Conservation (phyloP, 371 early-diverging fungal genomes). For the Mortierella sp. region DNA sequence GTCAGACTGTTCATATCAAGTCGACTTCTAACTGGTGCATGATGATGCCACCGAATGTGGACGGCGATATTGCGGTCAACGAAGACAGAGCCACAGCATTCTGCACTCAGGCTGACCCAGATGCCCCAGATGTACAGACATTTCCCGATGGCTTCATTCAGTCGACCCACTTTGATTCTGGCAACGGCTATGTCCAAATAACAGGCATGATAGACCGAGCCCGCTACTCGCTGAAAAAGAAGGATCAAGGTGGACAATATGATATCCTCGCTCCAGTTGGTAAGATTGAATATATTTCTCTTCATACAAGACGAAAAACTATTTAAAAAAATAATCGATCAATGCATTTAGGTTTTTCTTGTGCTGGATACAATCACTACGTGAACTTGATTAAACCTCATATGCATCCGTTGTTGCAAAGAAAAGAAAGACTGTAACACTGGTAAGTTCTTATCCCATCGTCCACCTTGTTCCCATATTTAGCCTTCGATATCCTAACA, state of each 20-base stretch:
- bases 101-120: conserved; percentile 58
- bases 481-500: background rate
- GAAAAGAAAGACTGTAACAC: conserved; percentile 62
- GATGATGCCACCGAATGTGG: conserved; percentile 64
- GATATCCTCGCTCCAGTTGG: background rate
- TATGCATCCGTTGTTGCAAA: conserved; percentile 67
- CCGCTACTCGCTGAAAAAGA: conserved; percentile 34
- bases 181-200: conserved; percentile 56
- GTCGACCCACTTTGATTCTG: conserved; percentile 53
- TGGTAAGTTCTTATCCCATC: background rate
- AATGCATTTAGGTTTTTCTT: conserved; percentile 29
- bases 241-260: conserved; percentile 38
- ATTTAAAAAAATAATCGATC: background rate
- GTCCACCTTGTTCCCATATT: background rate
- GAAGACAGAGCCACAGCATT: conserved; percentile 64
- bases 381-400: conserved; percentile 63
- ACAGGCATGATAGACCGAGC: conserved; percentile 59
- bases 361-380: conserved; percentile 55
- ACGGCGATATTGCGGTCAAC: conserved; percentile 61
- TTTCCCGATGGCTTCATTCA: conserved; percentile 60
- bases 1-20: conserved; percentile 34
- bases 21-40: conserved; percentile 57
- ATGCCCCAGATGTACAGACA: conserved; percentile 43
- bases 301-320: background rate
- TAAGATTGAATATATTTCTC: no score